Conservation (phyloP, 768 basidiomycete species). For the Mycena indigotica region DNA sequence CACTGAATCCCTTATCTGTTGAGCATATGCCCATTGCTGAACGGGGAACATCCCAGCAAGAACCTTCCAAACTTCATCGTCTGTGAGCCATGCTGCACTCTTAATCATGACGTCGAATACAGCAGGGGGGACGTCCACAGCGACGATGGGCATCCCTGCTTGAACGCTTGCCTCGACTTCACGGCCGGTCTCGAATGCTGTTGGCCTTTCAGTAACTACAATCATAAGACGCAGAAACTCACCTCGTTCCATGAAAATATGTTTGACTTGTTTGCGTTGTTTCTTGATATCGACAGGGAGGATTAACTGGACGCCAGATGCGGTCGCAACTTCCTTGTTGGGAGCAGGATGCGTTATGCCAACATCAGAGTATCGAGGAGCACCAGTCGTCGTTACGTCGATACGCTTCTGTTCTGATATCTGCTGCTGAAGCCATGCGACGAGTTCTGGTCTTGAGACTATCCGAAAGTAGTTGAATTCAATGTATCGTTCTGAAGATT, state of each 20-base stretch:
- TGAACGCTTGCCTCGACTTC: slow-evolving; percentile 63
- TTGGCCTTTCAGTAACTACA: neutral
- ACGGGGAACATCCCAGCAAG: slow-evolving; percentile 58
- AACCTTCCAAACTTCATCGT: slow-evolving; percentile 75
- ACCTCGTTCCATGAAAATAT: slow-evolving; percentile 73
- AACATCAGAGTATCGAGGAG: slow-evolving; percentile 44
- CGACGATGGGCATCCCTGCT: slow-evolving; percentile 66
- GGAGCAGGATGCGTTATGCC: slow-evolving; percentile 34
- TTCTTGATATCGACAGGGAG: slow-evolving; percentile 74
- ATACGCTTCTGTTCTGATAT: slow-evolving; percentile 79
- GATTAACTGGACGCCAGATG: slow-evolving; percentile 61
- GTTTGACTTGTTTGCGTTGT: slow-evolving; percentile 70
- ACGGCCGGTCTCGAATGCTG: slow-evolving; percentile 65
- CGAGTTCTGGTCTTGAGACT: slow-evolving; percentile 67
- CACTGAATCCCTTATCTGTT: slow-evolving; percentile 68
- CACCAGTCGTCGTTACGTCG: slow-evolving; percentile 67
- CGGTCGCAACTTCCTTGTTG: slow-evolving; percentile 38
- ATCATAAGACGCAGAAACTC: slow-evolving; percentile 13
- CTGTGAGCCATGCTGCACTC: slow-evolving; percentile 64
- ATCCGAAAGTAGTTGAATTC: slow-evolving; percentile 6
- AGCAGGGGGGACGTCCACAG: slow-evolving; percentile 62
- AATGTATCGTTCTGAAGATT: neutral
- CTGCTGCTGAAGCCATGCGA: slow-evolving; percentile 73
- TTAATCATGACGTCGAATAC: slow-evolving; percentile 67
- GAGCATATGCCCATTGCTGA: slow-evolving; percentile 61